Evolutionary conservation across 2,329 filamentous ascomycete species (phyloP).

Genomic region (Colletotrichum acutatum): DNA sequence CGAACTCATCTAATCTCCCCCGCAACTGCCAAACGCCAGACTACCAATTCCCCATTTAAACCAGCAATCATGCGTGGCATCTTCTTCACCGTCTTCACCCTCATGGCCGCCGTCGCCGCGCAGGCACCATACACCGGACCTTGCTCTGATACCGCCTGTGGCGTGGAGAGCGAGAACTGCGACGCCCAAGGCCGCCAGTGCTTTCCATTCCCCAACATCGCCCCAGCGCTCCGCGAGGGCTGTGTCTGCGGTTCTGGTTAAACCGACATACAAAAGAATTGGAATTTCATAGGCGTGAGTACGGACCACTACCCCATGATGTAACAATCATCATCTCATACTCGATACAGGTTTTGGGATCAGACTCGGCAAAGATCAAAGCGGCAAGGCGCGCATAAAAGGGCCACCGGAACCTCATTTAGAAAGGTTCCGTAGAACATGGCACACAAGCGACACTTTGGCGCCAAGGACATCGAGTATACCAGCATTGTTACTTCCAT

Average conservation of each 20-base stretch:
- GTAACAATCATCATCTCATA: background rate
- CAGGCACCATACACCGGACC: constrained; percentile 20
- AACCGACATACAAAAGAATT: background rate
- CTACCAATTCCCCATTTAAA: background rate
- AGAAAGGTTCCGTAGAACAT: background rate
- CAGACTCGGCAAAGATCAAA: background rate
- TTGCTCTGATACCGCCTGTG: constrained; percentile 27
- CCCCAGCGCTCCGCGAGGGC: constrained; percentile 27
- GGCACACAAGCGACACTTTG: background rate
- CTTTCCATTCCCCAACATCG: constrained; percentile 31
- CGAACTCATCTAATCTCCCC: background rate
- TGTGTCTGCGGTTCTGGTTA: constrained; percentile 33
- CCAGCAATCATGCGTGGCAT: constrained; percentile 18
- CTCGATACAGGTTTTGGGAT: constrained; percentile 11
- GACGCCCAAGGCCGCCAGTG: constrained; percentile 27
- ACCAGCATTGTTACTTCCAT: background rate
- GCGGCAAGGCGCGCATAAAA: background rate
- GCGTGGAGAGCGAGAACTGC: constrained; percentile 22
- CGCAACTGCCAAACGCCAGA: background rate
- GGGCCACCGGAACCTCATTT: background rate
- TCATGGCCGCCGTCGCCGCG: constrained; percentile 12
- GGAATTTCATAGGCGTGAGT: constrained; percentile 11
- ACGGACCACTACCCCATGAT: background rate
- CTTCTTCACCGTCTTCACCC: constrained; percentile 14
- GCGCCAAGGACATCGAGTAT: background rate